These are phyloP conservation scores for Aciculoconidium aculeatum DNA, from an alignment of 805 yeast species.

Conservation along the genomic window DNA sequence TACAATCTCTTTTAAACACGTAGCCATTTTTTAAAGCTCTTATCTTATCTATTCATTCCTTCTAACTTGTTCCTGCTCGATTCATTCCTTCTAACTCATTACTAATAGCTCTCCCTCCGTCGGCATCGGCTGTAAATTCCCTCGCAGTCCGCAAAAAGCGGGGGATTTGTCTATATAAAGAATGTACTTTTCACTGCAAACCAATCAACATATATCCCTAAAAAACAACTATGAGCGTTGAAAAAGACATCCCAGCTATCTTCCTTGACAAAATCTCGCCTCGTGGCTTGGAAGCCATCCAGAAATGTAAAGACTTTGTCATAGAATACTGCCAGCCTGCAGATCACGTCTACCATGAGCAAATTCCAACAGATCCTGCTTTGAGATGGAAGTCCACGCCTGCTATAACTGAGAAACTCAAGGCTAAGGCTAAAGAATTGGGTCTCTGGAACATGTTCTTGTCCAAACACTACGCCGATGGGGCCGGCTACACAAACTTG, in stretches of 20 bases:
- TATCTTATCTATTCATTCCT: too few species aligned
- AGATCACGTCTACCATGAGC: constrained; percentile 38
- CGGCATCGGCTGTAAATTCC: too few species aligned
- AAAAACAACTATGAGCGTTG: constrained; percentile 11
- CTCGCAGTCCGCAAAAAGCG: too few species aligned
- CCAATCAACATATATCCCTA: too few species aligned
- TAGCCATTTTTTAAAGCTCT: too few species aligned
- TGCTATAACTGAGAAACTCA: constrained; percentile 43
- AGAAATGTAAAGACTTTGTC: constrained; percentile 43
- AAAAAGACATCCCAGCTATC: constrained; percentile 36
- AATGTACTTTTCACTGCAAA: too few species aligned
- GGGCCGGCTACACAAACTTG: constrained; percentile 54
- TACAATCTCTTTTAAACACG: too few species aligned
- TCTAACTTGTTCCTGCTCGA: too few species aligned
- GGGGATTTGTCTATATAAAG: too few species aligned
- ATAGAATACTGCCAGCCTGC: constrained; percentile 54
- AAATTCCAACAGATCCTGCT: constrained; percentile 33
- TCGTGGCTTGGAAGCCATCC: constrained; percentile 32
- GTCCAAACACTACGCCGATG: constrained; percentile 41
- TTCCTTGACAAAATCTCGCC: constrained; percentile 32
- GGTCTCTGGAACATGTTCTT: constrained; percentile 61
- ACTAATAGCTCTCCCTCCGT: too few species aligned
- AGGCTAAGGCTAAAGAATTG: constrained; percentile 43
- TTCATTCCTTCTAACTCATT: too few species aligned
- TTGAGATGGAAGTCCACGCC: constrained; percentile 46